Conservation (phyloP, 2,329 filamentous ascomycete species). For the Colletotrichum chlorophyti region DNA sequence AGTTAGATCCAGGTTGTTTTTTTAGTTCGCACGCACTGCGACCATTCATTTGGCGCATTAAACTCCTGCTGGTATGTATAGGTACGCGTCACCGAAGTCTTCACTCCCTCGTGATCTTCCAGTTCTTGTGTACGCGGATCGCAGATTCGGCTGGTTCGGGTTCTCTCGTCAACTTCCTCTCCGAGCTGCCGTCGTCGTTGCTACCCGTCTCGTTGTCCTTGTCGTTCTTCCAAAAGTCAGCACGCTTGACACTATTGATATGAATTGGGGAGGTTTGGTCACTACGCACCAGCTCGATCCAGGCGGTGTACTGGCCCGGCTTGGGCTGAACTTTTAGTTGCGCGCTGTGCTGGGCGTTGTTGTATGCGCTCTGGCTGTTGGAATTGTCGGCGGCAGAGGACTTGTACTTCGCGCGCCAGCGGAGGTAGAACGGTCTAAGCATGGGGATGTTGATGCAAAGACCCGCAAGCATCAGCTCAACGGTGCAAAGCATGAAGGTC, state of each 20-base stretch:
- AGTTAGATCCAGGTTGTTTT: too few relatives aligned
- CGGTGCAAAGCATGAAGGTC: slow-evolving; percentile 45
- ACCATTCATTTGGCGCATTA: too few relatives aligned
- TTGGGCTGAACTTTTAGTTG: slow-evolving; percentile 12
- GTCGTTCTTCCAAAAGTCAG: slow-evolving; percentile 19
- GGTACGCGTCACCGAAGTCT: too few relatives aligned
- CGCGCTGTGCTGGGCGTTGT: slow-evolving; percentile 12
- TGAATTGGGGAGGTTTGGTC: neutral
- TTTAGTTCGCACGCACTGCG: too few relatives aligned
- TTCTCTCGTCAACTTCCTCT: slow-evolving; percentile 31
- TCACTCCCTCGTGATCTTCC: slow-evolving; percentile 22
- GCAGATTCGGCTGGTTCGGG: slow-evolving; percentile 10
- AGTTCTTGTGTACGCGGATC: slow-evolving; percentile 31
- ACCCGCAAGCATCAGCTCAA: slow-evolving; percentile 48
- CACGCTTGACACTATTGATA: too few relatives aligned
- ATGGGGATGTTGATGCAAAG: slow-evolving; percentile 50
- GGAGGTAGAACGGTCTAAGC: slow-evolving; percentile 43
- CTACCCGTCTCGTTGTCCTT: slow-evolving; percentile 31
- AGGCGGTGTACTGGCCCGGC: slow-evolving; percentile 13
- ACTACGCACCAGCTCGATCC: slow-evolving; percentile 30
- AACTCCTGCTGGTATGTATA: too few relatives aligned
- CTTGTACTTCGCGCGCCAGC: slow-evolving; percentile 40
- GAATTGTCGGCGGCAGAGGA: slow-evolving; percentile 37
- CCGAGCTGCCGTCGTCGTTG: slow-evolving; percentile 33
- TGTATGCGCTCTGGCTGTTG: slow-evolving; percentile 23